A percentile compares a stretch with the other conserved stretches of the same genome.
phyloP scores from a whole-genome alignment of 176 grass and related monocot genomes.

The Raddia guianensis region DNA sequence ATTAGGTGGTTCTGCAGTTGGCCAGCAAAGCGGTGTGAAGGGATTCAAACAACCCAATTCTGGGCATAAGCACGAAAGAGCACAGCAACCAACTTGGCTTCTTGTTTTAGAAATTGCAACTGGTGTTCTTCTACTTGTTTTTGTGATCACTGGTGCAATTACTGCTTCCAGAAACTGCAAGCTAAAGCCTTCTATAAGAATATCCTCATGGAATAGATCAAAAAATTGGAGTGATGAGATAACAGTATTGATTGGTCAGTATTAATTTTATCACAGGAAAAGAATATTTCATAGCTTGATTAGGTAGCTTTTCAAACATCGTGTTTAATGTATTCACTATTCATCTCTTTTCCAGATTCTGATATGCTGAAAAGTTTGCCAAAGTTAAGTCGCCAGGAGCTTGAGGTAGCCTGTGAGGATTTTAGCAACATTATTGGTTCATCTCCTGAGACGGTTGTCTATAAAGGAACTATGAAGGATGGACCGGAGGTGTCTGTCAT shows the following conservation, averaged over 20 bases:
- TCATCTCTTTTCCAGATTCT: constrained; percentile 57
- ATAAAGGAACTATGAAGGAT: constrained; percentile 94
- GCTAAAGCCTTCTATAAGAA: constrained; percentile 63
- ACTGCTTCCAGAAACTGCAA: constrained; percentile 83
- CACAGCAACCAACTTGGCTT: constrained; percentile 85
- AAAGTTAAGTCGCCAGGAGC: constrained; percentile 74
- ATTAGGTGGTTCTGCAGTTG: constrained; percentile 61
- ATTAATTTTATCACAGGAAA: constrained; percentile 12
- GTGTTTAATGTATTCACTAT: constrained; percentile 6
- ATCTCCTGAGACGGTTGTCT: constrained; percentile 69
- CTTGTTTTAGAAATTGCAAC: constrained; percentile 88
- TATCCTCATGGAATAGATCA: constrained; percentile 69
- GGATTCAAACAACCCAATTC: constrained; percentile 45
- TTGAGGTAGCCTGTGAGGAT: constrained; percentile 97
- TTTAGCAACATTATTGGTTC: constrained; percentile 99
- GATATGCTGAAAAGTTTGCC: constrained; percentile 79
- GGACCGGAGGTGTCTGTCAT: constrained; percentile 87
- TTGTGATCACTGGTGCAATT: constrained; percentile 57
- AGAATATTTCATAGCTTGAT: background rate
- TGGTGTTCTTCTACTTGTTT: constrained; percentile 75
- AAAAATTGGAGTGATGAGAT: constrained; percentile 77
- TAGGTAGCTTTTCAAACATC: background rate
- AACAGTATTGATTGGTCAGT: constrained; percentile 68
- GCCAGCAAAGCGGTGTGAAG: constrained; percentile 39
- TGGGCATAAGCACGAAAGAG: constrained; percentile 50